A percentile compares a stretch with the other conserved stretches of the same genome.
Conservation (phyloP, 192 early-diverging fungal species). For the Paraglomus occultum region DNA sequence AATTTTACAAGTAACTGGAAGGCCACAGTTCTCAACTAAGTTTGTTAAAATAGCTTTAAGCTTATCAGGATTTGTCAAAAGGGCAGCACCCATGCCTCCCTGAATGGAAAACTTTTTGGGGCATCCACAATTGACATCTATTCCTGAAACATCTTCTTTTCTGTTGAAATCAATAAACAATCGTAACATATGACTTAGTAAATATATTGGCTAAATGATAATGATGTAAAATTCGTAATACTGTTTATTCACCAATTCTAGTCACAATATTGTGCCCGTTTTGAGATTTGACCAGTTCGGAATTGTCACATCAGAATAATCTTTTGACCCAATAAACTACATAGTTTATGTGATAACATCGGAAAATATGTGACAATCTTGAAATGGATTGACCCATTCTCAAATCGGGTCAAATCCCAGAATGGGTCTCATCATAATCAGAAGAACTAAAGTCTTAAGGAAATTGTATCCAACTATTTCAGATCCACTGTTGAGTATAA, state of each 20-base stretch:
- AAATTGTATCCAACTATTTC: no score
- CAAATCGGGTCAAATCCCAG: no score
- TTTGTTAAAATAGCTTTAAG: conserved; percentile 70
- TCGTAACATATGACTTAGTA: conserved; percentile 1
- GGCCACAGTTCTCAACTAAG: conserved; percentile 66
- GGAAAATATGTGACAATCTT: no score
- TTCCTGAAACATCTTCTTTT: conserved; percentile 78
- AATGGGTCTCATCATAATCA: no score
- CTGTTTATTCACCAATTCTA: background rate
- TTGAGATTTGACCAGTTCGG: no score
- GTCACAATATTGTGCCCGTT: no score
- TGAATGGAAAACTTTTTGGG: conserved; percentile 94
- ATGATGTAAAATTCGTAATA: background rate
- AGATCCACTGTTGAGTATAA: no score
- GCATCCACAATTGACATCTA: conserved; percentile 98
- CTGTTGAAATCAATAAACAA: conserved; percentile 44
- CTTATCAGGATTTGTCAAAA: conserved; percentile 81
- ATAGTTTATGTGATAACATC: no score
- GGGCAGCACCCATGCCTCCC: conserved; percentile 91
- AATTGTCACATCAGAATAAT: no score
- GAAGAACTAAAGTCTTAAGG: no score
- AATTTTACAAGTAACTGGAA: conserved; percentile 92
- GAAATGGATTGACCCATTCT: no score
- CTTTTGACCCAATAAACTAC: no score
- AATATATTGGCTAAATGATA: background rate